Evolutionary conservation across 164 flowering plant species (phyloP).

Genomic region (Chimonanthus praecox): DNA sequence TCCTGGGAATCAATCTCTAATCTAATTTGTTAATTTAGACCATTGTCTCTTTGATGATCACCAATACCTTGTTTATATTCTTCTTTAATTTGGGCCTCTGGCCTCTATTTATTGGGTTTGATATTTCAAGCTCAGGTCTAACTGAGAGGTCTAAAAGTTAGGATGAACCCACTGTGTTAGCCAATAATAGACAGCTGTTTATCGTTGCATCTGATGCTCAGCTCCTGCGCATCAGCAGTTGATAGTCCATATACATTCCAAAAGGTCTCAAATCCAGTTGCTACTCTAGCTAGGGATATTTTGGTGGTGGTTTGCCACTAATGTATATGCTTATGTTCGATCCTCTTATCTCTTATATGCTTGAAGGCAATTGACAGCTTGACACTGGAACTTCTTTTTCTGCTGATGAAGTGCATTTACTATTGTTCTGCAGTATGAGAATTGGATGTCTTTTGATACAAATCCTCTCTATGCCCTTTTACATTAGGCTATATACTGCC

Average conservation of each 20-base stretch:
- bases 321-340: background rate
- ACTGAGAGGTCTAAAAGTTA: too few relatives aligned
- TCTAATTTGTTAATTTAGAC: too few relatives aligned
- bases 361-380: background rate
- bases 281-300: background rate
- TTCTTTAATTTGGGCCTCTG: too few relatives aligned
- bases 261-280: background rate
- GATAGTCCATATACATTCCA: background rate
- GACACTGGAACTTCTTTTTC: background rate
- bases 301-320: background rate
- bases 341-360: background rate
- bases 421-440: constrained; percentile 66
- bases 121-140: too few relatives aligned
- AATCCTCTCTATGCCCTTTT: constrained; percentile 89
- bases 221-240: background rate
- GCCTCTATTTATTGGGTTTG: too few relatives aligned
- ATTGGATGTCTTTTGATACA: constrained; percentile 51
- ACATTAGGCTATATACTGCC: constrained; percentile 90
- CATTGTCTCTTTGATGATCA: too few relatives aligned
- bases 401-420: constrained; percentile 7
- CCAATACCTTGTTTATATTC: too few relatives aligned
- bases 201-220: background rate
- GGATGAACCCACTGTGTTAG: too few relatives aligned
- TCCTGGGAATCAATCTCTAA: too few relatives aligned
- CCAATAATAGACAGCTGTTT: too few relatives aligned